Evolutionary conservation across 768 basidiomycete species (phyloP).

Genomic region (Tricholoma terreum): DNA sequence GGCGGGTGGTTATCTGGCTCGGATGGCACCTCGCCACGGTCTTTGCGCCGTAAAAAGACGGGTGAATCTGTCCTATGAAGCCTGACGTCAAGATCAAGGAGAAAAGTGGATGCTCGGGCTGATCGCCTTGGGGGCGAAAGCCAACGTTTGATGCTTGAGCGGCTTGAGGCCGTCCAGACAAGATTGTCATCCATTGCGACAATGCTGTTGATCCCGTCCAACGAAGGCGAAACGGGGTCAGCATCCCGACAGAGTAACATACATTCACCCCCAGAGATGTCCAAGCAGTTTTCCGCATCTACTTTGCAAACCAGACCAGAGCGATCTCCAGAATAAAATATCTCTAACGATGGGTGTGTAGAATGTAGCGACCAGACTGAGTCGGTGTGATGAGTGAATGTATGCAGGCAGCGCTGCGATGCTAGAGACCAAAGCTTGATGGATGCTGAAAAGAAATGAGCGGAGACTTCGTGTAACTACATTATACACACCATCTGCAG

Average conservation of each 20-base stretch:
- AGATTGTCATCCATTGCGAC: slow-evolving; percentile 78
- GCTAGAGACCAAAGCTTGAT: slow-evolving; percentile 93
- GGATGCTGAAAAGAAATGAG: slow-evolving; percentile 44
- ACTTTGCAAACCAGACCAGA: slow-evolving; percentile 87
- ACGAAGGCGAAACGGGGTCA: slow-evolving; percentile 33
- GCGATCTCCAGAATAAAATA: slow-evolving; percentile 94
- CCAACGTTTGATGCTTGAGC: slow-evolving; percentile 83
- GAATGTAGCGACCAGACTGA: slow-evolving; percentile 94
- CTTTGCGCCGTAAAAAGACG: slow-evolving; percentile 15
- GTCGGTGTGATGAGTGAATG: slow-evolving; percentile 93
- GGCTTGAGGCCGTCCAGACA: slow-evolving; percentile 89
- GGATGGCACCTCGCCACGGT: slow-evolving; percentile 10
- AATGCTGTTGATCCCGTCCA: slow-evolving; percentile 73
- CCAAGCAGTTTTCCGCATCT: slow-evolving; percentile 81
- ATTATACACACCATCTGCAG: slow-evolving; percentile 56
- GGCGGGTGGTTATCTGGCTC: slow-evolving; percentile 29
- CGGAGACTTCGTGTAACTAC: slow-evolving; percentile 23
- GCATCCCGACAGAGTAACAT: slow-evolving; percentile 75
- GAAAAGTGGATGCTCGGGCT: slow-evolving; percentile 26
- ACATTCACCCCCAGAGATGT: slow-evolving; percentile 88
- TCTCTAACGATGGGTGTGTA: slow-evolving; percentile 76
- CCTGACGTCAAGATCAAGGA: slow-evolving; percentile 12
- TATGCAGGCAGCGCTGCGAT: slow-evolving; percentile 89
- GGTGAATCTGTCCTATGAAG: slow-evolving; percentile 16
- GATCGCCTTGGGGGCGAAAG: slow-evolving; percentile 53